phyloP scores from a whole-genome alignment of 202 grass and related monocot genomes.

The Cymbopogon flexuosus region DNA sequence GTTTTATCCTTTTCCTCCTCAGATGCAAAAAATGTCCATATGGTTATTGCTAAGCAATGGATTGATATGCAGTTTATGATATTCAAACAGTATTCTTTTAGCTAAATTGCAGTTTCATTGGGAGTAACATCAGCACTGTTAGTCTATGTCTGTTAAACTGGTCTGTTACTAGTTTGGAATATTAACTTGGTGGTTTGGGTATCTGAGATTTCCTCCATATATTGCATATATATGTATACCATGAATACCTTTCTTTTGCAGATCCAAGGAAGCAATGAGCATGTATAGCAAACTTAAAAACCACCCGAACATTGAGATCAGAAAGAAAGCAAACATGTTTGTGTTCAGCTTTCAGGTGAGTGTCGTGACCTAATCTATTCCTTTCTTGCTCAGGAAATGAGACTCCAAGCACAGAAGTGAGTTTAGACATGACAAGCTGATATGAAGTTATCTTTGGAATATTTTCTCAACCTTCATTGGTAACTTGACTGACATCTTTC shows the following conservation, averaged over 20 bases:
- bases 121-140: neutral
- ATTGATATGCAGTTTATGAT: neutral
- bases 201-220: neutral
- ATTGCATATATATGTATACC: neutral
- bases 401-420: neutral
- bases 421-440: neutral
- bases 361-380: neutral
- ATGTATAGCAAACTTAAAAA: slow-evolving; percentile 85
- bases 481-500: neutral
- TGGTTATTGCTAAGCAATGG: neutral
- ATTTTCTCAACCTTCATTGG: neutral
- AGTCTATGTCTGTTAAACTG: neutral
- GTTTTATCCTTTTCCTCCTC: neutral
- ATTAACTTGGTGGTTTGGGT: neutral
- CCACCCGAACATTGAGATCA: slow-evolving; percentile 65
- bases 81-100: neutral
- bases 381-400: neutral
- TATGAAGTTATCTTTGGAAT: neutral
- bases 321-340: slow-evolving; percentile 75
- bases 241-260: slow-evolving; percentile 23
- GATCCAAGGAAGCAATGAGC: slow-evolving; percentile 74
- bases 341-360: slow-evolving; percentile 77
- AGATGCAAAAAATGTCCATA: neutral
- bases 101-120: neutral
- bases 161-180: neutral